phyloP scores from a whole-genome alignment of 495 filamentous ascomycete species.

The Arthonia radiata region DNA sequence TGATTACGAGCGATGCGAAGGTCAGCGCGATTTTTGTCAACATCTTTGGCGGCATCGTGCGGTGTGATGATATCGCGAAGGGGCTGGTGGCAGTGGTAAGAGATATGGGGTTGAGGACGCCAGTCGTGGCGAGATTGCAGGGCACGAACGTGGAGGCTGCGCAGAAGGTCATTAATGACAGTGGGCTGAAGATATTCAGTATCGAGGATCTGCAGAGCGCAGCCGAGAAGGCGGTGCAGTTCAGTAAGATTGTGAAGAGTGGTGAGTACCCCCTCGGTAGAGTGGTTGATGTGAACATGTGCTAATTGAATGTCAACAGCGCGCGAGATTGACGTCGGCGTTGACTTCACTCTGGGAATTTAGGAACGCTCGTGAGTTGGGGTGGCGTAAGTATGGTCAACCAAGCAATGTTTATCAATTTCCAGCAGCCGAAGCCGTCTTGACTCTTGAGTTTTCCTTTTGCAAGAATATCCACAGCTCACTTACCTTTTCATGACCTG shows the following conservation, averaged over 20 bases:
- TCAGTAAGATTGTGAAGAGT: constrained; percentile 98
- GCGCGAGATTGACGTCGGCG: constrained; percentile 90
- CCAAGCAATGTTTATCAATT: too few species aligned
- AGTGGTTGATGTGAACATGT: too few species aligned
- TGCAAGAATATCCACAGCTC: too few species aligned
- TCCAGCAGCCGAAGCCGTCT: too few species aligned
- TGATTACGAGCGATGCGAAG: constrained; percentile 96
- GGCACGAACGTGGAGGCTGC: constrained; percentile 97
- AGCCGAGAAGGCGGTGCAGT: constrained; percentile 94
- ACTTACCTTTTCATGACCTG: too few species aligned
- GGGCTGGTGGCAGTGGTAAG: constrained; percentile 85
- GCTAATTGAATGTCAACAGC: constrained; percentile 23
- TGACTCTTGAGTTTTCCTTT: too few species aligned
- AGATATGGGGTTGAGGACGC: constrained; percentile 80
- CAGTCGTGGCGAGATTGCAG: constrained; percentile 87
- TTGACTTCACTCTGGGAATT: constrained; percentile 92
- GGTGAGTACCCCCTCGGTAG: too few species aligned
- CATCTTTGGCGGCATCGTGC: constrained; percentile 97
- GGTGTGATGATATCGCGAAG: constrained; percentile 93
- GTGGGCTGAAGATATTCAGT: constrained; percentile 96
- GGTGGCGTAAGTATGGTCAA: too few species aligned
- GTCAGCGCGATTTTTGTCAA: constrained; percentile 98
- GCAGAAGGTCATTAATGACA: constrained; percentile 87
- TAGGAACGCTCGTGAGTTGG: too few species aligned
- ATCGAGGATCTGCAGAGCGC: constrained; percentile 95